A percentile compares a stretch with the other conserved stretches of the same genome.
These are phyloP conservation scores for Metrosideros polymorpha DNA, from an alignment of 441 rosid genomes.

Conservation along the genomic window DNA sequence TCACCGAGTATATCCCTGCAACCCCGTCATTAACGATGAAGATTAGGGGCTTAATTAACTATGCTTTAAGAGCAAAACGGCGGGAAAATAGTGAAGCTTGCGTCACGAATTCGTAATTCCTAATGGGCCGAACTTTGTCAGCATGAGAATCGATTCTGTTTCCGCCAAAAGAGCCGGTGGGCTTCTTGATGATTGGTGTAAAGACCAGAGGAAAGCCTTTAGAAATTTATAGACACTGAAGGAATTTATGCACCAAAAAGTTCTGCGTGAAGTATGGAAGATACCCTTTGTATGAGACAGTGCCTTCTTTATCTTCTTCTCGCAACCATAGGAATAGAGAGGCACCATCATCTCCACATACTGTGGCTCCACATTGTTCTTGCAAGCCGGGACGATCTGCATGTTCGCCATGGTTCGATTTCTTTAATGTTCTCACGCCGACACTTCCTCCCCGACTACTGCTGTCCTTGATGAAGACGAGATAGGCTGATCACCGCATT, in stretches of 20 bases:
- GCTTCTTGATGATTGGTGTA: not conserved
- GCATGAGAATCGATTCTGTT: not conserved
- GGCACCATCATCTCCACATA: slow-evolving; percentile 90
- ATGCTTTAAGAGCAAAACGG: not conserved
- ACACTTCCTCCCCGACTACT: not conserved
- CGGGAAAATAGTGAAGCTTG: not conserved
- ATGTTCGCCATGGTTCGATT: slow-evolving; percentile 31
- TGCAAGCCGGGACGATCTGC: slow-evolving; percentile 53
- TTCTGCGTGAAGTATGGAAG: not conserved
- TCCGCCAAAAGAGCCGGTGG: not conserved
- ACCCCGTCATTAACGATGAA: not conserved
- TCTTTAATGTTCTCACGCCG: not conserved
- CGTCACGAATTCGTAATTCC: not conserved
- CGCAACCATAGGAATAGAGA: slow-evolving; percentile 76
- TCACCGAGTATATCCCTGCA: slow-evolving; percentile 73
- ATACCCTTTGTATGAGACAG: slow-evolving; percentile 77
- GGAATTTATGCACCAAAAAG: no score
- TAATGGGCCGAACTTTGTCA: not conserved
- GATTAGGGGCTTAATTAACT: not conserved
- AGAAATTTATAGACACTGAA: not conserved
- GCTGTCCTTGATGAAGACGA: not conserved
- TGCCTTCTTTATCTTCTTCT: slow-evolving; percentile 61
- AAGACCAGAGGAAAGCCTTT: not conserved
- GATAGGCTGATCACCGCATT: not conserved
- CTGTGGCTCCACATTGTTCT: slow-evolving; percentile 67